phyloP scores from a whole-genome alignment of 345 rosid genomes.

The Hibiscus trionum region DNA sequence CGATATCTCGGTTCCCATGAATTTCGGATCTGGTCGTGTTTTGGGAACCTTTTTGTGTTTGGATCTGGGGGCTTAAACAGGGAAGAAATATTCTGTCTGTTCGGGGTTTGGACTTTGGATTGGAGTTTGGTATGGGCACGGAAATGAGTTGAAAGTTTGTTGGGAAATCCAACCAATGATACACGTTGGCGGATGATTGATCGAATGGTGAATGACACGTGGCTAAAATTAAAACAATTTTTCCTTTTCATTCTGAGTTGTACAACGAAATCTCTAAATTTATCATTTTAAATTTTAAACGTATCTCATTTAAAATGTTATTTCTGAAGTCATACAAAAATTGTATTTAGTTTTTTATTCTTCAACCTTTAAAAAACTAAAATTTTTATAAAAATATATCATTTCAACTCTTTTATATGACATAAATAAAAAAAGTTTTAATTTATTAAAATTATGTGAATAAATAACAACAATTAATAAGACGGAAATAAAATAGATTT shows the following conservation, averaged over 20 bases:
- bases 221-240: neutral
- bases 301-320: too few relatives aligned
- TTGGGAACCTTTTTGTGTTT: neutral
- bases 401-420: too few relatives aligned
- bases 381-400: too few relatives aligned
- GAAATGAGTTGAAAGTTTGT: neutral
- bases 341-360: too few relatives aligned
- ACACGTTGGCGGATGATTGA: neutral
- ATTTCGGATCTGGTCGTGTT: neutral
- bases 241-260: neutral
- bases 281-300: too few relatives aligned
- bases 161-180: neutral
- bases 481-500: too few relatives aligned
- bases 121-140: neutral
- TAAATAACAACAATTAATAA: too few relatives aligned
- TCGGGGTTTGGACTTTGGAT: neutral
- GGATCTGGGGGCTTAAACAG: neutral
- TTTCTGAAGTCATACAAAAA: too few relatives aligned
- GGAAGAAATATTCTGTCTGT: neutral
- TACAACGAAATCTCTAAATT: neutral
- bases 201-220: neutral
- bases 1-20: constrained; percentile 63
- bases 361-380: too few relatives aligned
- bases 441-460: too few relatives aligned
- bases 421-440: too few relatives aligned